Percentiles rank a stretch among this genome's conserved stretches.
Conservation (phyloP, 2,329 filamentous ascomycete genomes). For the Pseudogymnoascus sp. region DNA sequence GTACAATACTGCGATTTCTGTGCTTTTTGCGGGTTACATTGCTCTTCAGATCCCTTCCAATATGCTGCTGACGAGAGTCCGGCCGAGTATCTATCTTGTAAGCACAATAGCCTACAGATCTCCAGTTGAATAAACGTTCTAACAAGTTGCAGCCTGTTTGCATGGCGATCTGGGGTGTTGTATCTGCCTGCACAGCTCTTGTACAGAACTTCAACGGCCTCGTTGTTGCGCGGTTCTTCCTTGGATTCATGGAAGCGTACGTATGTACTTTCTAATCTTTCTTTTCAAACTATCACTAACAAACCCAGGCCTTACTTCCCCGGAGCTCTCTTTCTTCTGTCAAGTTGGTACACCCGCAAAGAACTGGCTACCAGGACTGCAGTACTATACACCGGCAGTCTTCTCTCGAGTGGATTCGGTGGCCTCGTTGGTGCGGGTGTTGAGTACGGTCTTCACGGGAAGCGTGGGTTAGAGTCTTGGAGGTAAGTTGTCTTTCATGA, state of each 20-base stretch:
- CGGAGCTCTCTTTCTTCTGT: constrained; percentile 37
- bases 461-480: constrained; percentile 8
- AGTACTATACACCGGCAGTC: constrained; percentile 22
- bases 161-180: constrained; percentile 31
- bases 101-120: background rate
- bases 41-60: constrained; percentile 42
- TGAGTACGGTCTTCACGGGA: constrained; percentile 11
- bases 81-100: constrained; percentile 24
- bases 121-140: background rate
- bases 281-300: constrained; percentile 36
- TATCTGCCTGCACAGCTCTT: constrained; percentile 37
- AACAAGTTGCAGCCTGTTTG: constrained; percentile 22
- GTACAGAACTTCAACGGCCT: constrained; percentile 23
- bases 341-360: constrained; percentile 34
- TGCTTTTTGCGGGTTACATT: constrained; percentile 37
- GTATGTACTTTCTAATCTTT: constrained; percentile 32
- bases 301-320: constrained; percentile 40
- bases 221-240: constrained; percentile 24
- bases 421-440: constrained; percentile 35
- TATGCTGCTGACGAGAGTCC: constrained; percentile 38
- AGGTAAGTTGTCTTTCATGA: background rate
- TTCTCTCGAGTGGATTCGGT: constrained; percentile 33
- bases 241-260: constrained; percentile 26
- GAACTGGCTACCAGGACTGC: constrained; percentile 37
- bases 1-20: constrained; percentile 24